A percentile compares a stretch with the other conserved stretches of the same genome.
Conservation (phyloP, 2,329 filamentous ascomycete genomes). For the Cytospora piceae region DNA sequence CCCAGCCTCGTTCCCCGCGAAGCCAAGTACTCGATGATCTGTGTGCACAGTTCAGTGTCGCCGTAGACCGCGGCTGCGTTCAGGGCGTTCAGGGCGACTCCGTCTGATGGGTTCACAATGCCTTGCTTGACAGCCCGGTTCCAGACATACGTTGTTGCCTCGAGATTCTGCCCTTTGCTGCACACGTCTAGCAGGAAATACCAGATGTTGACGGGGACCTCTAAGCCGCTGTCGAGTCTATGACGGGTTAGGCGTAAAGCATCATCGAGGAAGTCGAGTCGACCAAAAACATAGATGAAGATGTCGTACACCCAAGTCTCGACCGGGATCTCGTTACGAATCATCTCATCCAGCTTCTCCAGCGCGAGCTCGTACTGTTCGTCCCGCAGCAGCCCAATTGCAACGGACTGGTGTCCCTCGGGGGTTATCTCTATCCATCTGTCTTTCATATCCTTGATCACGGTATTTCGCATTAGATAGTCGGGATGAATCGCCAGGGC, state of each 20-base stretch:
- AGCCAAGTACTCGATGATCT: slow-evolving; percentile 69
- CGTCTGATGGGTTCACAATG: slow-evolving; percentile 46
- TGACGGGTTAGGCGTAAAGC: slow-evolving; percentile 69
- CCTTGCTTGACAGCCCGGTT: slow-evolving; percentile 49
- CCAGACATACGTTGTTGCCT: slow-evolving; percentile 74
- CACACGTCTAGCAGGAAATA: slow-evolving; percentile 77
- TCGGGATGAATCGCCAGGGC: slow-evolving; percentile 84
- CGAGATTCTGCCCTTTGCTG: slow-evolving; percentile 64
- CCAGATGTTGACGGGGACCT: slow-evolving; percentile 60
- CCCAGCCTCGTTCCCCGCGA: slow-evolving; percentile 61
- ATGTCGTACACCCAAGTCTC: slow-evolving; percentile 79
- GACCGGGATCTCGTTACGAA: slow-evolving; percentile 56
- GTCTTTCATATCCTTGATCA: slow-evolving; percentile 74
- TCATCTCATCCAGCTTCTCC: slow-evolving; percentile 69
- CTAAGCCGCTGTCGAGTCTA: slow-evolving; percentile 46
- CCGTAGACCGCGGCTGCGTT: slow-evolving; percentile 70
- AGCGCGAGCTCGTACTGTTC: slow-evolving; percentile 82
- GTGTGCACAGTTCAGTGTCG: slow-evolving; percentile 70
- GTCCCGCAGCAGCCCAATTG: slow-evolving; percentile 77
- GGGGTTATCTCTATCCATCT: slow-evolving; percentile 70
- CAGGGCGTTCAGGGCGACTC: slow-evolving; percentile 59
- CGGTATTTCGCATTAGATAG: slow-evolving; percentile 71
- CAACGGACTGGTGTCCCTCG: slow-evolving; percentile 67
- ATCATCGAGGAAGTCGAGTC: slow-evolving; percentile 76
- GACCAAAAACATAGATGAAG: slow-evolving; percentile 73